Base-by-base conservation (phyloP, 495 filamentous ascomycete species). In the Penicillium maclennaniae region DNA sequence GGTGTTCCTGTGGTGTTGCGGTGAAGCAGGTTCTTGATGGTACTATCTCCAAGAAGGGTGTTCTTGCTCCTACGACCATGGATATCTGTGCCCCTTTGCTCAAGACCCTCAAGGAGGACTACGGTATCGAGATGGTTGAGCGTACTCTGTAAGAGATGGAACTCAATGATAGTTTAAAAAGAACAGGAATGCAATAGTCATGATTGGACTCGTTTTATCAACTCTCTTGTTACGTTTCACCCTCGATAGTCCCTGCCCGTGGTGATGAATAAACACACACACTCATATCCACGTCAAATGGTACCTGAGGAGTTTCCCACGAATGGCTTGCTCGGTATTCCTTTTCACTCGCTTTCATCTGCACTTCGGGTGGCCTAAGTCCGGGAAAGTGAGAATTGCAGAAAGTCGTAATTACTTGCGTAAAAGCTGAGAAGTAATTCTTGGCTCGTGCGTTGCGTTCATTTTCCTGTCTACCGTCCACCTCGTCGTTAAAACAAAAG, bases 11-110 rank as follows among this genome's bases (percentile, higher is more conserved):
- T 53, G 73, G 69, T 59, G 72, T 76, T 43, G 88, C 88, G 44
- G 83, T 88, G 52, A 86, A 89, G 79, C 81, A 89, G 76, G 87
- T 96, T 25, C 82, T 97, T 42, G 79, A 89, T 62, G 92, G 92
- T 7, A 88, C 82, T 8, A 87, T 96, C 59, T 77, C 73, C 43
- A 78, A 88, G 59, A 89, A 82, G 72, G 89, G 90, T 61, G 73
- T 96, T 43, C 65, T 96, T 40, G 92, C 92, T 41, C 92, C 92
- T 2, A 87, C 95, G 83, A 83, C 68, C 51, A 70, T 75, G 27
- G 81, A 87, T 55, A 86, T 95, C 64, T 85, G 83, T 66, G 78
- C 69, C 23, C 79, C 79, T 58, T 78, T 92, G 55, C 77, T 81
- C 56, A 80, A 85, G 71, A 79, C 83, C 44, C 71, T 91, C 43